Base-by-base conservation (phyloP, 1,139 yeast genomes). In the Debaryomycetaceae sp. region DNA sequence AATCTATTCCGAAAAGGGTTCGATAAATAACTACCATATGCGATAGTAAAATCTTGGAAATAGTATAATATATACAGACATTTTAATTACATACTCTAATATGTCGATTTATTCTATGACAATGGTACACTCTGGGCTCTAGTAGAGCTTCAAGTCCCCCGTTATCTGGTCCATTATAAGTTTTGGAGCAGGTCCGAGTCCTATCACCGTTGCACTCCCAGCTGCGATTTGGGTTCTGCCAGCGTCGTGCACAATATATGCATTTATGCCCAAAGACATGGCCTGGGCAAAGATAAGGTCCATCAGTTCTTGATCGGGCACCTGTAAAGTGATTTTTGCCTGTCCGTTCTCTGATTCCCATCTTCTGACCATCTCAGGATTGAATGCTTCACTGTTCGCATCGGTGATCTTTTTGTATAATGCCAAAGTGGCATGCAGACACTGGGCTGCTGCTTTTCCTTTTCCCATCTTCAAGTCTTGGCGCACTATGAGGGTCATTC, bases 101-200 rank as follows among this genome's bases (percentile, higher is more conserved):
- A 27, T 27, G 31, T 11, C 31, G 11, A 2, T 27, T 27, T 2
- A 27, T 7, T 27, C 31, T 2, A 11, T 8, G 11, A 11, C 31
- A 8, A 4, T 8, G 11, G 11, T 11, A 27, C 31, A 27, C 20
- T 17, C 20, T 8, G 31, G 11, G 11, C 31, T 27, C 63, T 66
- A 91, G 58, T 87, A 89, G 49, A 93, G 70, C 61, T 86, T 87
- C 56, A 93, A 72, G 33, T 76, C 83, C 7, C 88, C 85, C 0
- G 98, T 90, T 43, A 93, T 82, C 58, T 84, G 80, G 60, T 93
- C 97, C 46, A 93, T 65, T 0, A 84, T 81, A 0, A 77, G 60
- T 56, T 87, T 87, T n/a, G 98, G 98, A 11, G 97, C 99, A 1
- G 99, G 99, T 0, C 99, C 99, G 31, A 93, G 63, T 0, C 98